These are phyloP conservation scores for Protomyces gravidus DNA, from an alignment of 1,139 yeast species.

Conservation along the genomic window DNA sequence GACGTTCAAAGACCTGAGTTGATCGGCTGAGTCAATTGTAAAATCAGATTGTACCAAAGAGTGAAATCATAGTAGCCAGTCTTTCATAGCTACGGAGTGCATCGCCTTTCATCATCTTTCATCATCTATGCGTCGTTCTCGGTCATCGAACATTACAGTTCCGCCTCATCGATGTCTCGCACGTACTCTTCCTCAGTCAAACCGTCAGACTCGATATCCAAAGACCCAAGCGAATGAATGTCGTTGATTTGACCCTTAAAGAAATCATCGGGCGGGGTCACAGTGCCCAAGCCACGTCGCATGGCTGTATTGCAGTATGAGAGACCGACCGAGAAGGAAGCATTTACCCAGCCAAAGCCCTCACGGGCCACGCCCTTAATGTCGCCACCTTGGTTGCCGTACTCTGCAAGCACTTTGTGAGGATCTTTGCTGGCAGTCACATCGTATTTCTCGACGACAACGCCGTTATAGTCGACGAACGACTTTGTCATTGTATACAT, in stretches of 20 bases:
- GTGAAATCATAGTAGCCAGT: too few relatives aligned
- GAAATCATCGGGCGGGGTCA: slow-evolving; percentile 73
- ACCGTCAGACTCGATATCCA: background rate
- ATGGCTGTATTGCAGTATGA: slow-evolving; percentile 65
- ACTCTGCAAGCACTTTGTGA: slow-evolving; percentile 90
- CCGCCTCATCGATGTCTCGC: background rate
- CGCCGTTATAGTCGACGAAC: slow-evolving; percentile 90
- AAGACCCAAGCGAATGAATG: background rate
- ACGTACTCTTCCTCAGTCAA: background rate
- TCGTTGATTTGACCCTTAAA: slow-evolving; percentile 39
- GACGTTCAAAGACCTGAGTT: slow-evolving; percentile 1
- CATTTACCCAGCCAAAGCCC: slow-evolving; percentile 94
- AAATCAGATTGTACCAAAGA: too few relatives aligned
- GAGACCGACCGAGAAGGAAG: slow-evolving; percentile 74
- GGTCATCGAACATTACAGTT: background rate
- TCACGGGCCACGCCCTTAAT: slow-evolving; percentile 93
- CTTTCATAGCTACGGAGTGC: too few relatives aligned
- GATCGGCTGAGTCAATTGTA: too few relatives aligned
- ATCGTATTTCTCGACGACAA: slow-evolving; percentile 92
- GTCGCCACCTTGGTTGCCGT: slow-evolving; percentile 93
- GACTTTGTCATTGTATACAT: slow-evolving; percentile 82
- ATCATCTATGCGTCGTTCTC: too few relatives aligned
- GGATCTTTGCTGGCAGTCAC: slow-evolving; percentile 81
- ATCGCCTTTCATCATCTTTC: too few relatives aligned
- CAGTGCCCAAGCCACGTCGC: slow-evolving; percentile 71